Conservation (phyloP, 164 flowering plant genomes). For the Tinospora cordifolia region DNA sequence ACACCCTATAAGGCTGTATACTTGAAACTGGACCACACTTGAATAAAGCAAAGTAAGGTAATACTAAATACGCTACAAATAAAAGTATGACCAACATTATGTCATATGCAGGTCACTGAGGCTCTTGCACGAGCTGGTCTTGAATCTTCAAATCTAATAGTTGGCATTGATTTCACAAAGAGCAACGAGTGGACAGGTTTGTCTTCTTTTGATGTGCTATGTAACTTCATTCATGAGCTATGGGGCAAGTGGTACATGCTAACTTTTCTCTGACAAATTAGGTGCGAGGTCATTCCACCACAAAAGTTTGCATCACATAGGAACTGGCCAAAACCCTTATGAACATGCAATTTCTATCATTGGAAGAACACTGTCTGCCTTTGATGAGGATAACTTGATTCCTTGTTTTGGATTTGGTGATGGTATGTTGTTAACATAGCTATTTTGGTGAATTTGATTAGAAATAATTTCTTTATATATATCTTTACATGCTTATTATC, state of each 20-base stretch:
- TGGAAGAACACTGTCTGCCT: slow-evolving; percentile 55
- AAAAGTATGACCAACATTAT: background rate
- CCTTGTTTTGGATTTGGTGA: slow-evolving; percentile 76
- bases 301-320: slow-evolving; percentile 51
- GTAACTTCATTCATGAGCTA: background rate
- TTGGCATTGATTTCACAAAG: slow-evolving; percentile 92
- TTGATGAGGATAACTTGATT: slow-evolving; percentile 64
- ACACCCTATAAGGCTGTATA: background rate
- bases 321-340: slow-evolving; percentile 46
- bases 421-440: slow-evolving; percentile 25
- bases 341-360: slow-evolving; percentile 60
- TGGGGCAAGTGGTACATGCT: too few species aligned
- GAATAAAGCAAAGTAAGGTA: background rate
- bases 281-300: slow-evolving; percentile 39
- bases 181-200: slow-evolving; percentile 98
- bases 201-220: slow-evolving; percentile 4
- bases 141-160: slow-evolving; percentile 87
- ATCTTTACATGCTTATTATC: background rate
- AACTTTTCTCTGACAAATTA: slow-evolving; percentile 13
- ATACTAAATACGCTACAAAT: background rate
- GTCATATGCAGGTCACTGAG: slow-evolving; percentile 69
- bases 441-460: background rate
- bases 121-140: slow-evolving; percentile 78
- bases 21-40: background rate
- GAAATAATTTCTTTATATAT: background rate